Evolutionary conservation across 1,284 basidiomycete species (phyloP).

Genomic region (Schizopora paradoxa): DNA sequence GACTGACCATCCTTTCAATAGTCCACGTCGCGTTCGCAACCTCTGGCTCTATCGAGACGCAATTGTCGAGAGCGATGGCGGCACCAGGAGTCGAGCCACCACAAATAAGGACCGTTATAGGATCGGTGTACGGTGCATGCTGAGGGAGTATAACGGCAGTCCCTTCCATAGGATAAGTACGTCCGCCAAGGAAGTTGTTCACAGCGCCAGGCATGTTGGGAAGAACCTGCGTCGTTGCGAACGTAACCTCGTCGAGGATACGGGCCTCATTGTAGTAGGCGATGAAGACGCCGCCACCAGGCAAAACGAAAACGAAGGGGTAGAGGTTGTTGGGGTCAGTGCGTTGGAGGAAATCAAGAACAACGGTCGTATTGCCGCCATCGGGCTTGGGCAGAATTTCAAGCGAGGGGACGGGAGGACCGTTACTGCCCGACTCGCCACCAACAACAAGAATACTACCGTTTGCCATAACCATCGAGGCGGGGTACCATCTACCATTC

Average conservation of each 20-base stretch:
- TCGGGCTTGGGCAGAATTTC: constrained; percentile 48
- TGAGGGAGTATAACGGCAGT: constrained; percentile 66
- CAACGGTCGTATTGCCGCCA: constrained; percentile 37
- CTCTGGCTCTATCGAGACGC: constrained; percentile 62
- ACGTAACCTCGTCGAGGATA: constrained; percentile 60
- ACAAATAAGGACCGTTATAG: constrained; percentile 64
- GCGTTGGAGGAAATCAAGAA: constrained; percentile 44
- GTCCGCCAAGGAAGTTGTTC: constrained; percentile 65
- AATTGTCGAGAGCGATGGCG: constrained; percentile 61
- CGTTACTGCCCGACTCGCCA: constrained; percentile 69
- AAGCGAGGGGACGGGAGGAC: constrained; percentile 53
- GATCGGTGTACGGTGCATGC: constrained; percentile 63
- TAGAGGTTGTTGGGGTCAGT: constrained; percentile 75
- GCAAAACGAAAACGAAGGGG: constrained; percentile 67
- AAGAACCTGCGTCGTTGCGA: constrained; percentile 51
- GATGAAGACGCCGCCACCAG: constrained; percentile 59
- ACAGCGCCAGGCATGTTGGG: constrained; percentile 73
- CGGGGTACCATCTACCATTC: constrained; percentile 69
- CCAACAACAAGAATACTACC: constrained; percentile 69
- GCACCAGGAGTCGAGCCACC: constrained; percentile 62
- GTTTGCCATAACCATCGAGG: constrained; percentile 58
- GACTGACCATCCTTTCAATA: constrained; percentile 72
- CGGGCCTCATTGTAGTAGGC: constrained; percentile 76
- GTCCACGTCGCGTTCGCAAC: constrained; percentile 52
- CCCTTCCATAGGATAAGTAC: constrained; percentile 75